Percentiles rank a stretch among this genome's conserved stretches.
These are phyloP conservation scores for Sedum album DNA, from an alignment of 164 flowering plant species.

Conservation along the genomic window DNA sequence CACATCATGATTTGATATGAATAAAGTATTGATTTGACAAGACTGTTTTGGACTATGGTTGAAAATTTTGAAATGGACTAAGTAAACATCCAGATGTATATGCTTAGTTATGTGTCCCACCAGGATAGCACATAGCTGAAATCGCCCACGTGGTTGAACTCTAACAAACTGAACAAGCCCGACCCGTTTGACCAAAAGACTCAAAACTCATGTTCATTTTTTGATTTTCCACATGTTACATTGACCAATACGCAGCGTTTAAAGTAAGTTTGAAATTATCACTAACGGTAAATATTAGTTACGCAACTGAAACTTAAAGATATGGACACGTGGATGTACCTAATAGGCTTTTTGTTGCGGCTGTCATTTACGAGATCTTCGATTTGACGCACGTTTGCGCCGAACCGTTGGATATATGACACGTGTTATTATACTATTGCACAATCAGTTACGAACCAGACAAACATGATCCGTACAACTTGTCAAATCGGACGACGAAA, in stretches of 20 bases:
- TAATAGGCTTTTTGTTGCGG: no score
- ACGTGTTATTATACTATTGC: background rate
- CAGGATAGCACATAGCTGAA: background rate
- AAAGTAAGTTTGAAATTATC: background rate
- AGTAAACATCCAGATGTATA: background rate
- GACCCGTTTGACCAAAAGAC: background rate
- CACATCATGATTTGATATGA: background rate
- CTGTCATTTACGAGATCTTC: background rate
- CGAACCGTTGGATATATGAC: background rate
- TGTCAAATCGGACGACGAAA: background rate
- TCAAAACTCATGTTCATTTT: background rate
- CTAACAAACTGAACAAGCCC: background rate
- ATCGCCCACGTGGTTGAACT: slow-evolving; percentile 4
- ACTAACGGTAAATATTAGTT: background rate
- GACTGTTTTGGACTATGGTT: background rate
- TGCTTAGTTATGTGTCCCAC: background rate
- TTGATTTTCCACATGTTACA: no score
- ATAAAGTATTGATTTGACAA: background rate
- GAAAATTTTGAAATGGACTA: background rate
- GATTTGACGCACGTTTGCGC: background rate
- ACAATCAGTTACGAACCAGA: no score
- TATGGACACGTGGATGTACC: no score
- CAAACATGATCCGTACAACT: background rate
- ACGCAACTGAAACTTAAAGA: no score
- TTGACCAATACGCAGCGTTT: background rate